phyloP scores from a whole-genome alignment of 306 rosid species.

The Quercus aquifolioides region DNA sequence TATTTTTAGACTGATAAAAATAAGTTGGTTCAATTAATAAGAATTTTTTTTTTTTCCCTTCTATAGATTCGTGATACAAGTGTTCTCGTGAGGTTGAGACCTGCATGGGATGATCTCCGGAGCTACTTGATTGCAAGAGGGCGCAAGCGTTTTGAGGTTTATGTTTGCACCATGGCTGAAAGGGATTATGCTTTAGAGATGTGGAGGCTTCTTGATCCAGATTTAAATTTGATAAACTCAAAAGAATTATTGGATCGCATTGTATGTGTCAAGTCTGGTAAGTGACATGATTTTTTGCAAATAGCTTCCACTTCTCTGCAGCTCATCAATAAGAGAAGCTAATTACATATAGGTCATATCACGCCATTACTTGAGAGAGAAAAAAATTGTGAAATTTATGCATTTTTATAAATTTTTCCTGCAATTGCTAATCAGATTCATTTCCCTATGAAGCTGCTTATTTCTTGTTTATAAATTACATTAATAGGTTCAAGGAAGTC shows the following conservation, averaged over 20 bases:
- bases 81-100: conserved; percentile 98
- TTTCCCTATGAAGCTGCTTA: conserved; percentile 15
- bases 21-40: conserved; percentile 20
- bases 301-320: not conserved
- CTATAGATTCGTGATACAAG: conserved; percentile 95
- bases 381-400: not conserved
- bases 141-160: conserved; percentile 99
- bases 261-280: conserved; percentile 96
- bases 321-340: not conserved
- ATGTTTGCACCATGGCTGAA: conserved; percentile 99
- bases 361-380: not conserved
- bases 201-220: conserved; percentile 99
- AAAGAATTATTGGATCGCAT: conserved; percentile 83
- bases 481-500: conserved; percentile 83
- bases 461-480: conserved; percentile 3
- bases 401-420: conserved; percentile 11
- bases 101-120: conserved; percentile 99
- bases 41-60: not conserved
- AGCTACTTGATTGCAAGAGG: conserved; percentile 96
- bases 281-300: conserved; percentile 23
- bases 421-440: conserved; percentile 3
- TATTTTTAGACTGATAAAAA: not conserved
- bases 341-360: not conserved
- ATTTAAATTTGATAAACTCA: conserved; percentile 85
- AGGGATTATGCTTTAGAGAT: conserved; percentile 99